Evolutionary conservation across 805 yeast species (phyloP), one percentile per base, ranked within the genome.

Genomic region (Metschnikowia bowlesiae): DNA sequence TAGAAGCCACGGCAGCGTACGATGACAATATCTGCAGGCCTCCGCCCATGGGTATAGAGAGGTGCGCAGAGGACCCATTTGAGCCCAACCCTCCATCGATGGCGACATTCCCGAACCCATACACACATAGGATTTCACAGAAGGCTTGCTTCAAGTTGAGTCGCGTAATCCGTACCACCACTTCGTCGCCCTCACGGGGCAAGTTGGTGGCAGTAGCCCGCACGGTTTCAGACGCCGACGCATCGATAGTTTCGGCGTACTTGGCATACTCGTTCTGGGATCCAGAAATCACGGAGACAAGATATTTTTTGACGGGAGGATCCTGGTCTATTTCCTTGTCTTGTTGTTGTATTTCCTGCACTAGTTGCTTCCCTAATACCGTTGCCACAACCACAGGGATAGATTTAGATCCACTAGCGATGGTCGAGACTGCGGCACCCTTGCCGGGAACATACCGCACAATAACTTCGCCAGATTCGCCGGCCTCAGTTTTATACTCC

Each of bases 101-200:
- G 7, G 80, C 66, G 6, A 82, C 74, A 52, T 77, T 75, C 3
- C 84, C 85, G 39, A 75, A 73, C 35, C 81, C 81, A 53, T 87
- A 92, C 3, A 86, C 83, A 13, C 78, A 68, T 29, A 80, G 55
- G 14, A 94, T 87, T 57, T 90, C 97, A 39, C 89, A 85, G 59
- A 76, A 76, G 1, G 90, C 96, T 65, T 91, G 91, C 50, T 78
- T 80, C 38, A 75, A 69, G 8, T 83, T 78, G 36, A 91, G 75
- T 57, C 84, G 79, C 28, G 84, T 81, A 26, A 94, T 86, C 48
- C 83, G 75, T 0, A 89, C 89, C 18, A 92, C 69, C 2, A 94
- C 97, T 26, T 84, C 66, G 64, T 92, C 97, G 30, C 87, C 86
- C 55, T 89, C 96, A 54, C 82, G 80, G 7, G 98, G 98, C 48